These are phyloP conservation scores for Plicaturopsis crispa DNA, from an alignment of 768 basidiomycete species.

Conservation along the genomic window DNA sequence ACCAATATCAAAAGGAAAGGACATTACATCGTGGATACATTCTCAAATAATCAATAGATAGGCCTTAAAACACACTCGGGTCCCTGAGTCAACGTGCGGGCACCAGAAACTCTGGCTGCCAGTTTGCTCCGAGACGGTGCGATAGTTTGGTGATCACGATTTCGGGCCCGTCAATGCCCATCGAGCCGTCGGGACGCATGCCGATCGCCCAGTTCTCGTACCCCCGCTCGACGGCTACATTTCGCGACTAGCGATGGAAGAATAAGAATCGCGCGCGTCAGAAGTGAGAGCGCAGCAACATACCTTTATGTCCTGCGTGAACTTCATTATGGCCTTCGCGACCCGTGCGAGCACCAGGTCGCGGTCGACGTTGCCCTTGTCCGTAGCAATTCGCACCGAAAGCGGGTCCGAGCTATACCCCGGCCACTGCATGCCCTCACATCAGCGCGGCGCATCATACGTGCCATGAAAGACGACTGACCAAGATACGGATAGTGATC, in stretches of 20 bases:
- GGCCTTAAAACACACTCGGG: neutral
- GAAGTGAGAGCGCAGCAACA: slow-evolving; percentile 3
- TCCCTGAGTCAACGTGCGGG: slow-evolving; percentile 8
- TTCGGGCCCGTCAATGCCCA: slow-evolving; percentile 19
- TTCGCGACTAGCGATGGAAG: slow-evolving; percentile 13
- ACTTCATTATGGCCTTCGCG: slow-evolving; percentile 22
- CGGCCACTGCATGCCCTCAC: slow-evolving; percentile 47
- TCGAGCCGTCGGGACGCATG: slow-evolving; percentile 8
- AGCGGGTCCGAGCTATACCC: slow-evolving; percentile 32
- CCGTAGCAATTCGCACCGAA: slow-evolving; percentile 29
- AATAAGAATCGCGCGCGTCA: neutral
- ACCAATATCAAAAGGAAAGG: too few species aligned
- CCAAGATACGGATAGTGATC: too few species aligned
- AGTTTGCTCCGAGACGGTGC: slow-evolving; percentile 31
- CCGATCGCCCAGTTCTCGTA: slow-evolving; percentile 30
- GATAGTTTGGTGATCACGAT: slow-evolving; percentile 30
- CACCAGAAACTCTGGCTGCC: slow-evolving; percentile 37
- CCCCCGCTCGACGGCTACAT: slow-evolving; percentile 23
- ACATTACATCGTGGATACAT: too few species aligned
- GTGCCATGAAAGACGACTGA: too few species aligned
- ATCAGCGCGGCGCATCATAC: too few species aligned
- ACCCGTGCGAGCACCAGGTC: slow-evolving; percentile 22
- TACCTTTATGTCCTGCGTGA: slow-evolving; percentile 23
- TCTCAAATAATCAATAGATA: too few species aligned
- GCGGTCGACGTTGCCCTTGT: slow-evolving; percentile 23